These are phyloP conservation scores for Candida glucosophila DNA, from an alignment of 1,139 yeast genomes.

Conservation along the genomic window DNA sequence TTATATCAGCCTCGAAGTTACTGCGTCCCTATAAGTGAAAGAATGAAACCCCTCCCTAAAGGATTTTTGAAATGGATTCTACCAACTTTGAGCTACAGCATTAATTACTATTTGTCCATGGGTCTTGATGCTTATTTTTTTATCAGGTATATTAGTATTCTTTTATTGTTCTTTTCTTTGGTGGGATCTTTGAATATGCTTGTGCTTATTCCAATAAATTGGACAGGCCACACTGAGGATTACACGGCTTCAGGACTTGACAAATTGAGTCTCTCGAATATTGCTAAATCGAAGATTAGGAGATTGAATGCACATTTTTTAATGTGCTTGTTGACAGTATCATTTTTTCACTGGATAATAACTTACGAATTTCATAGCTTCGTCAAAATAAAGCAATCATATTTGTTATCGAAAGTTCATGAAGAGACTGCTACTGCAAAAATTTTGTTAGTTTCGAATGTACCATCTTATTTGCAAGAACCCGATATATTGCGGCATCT, in stretches of 20 bases:
- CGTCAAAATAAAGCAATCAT: slow-evolving; percentile 35
- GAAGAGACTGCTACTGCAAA: slow-evolving; percentile 19
- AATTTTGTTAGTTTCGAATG: slow-evolving; percentile 41
- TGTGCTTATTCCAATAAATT: slow-evolving; percentile 50
- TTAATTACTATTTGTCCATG: slow-evolving; percentile 33
- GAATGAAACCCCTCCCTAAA: slow-evolving; percentile 27
- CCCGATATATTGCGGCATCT: slow-evolving; percentile 15
- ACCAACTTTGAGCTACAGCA: slow-evolving; percentile 30
- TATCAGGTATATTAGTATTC: slow-evolving; percentile 41
- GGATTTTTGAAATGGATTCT: slow-evolving; percentile 42
- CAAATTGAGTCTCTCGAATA: slow-evolving; percentile 51
- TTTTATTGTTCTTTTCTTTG: slow-evolving; percentile 39
- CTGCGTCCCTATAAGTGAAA: slow-evolving; percentile 30
- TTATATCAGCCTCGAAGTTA: slow-evolving; percentile 52
- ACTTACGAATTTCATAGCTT: slow-evolving; percentile 41
- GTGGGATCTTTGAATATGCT: slow-evolving; percentile 45
- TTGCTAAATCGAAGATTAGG: slow-evolving; percentile 37
- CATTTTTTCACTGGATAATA: slow-evolving; percentile 45
- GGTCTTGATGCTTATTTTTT: slow-evolving; percentile 67
- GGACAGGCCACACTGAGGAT: slow-evolving; percentile 26
- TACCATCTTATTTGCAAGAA: slow-evolving; percentile 31
- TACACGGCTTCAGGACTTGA: slow-evolving; percentile 44
- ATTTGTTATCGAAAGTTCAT: slow-evolving; percentile 19
- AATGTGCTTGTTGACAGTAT: slow-evolving; percentile 41
- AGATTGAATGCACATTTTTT: slow-evolving; percentile 47